Evolutionary conservation across 495 filamentous ascomycete species (phyloP), one percentile per base, ranked within the genome.

Genomic region (Penicillium argentinense): DNA sequence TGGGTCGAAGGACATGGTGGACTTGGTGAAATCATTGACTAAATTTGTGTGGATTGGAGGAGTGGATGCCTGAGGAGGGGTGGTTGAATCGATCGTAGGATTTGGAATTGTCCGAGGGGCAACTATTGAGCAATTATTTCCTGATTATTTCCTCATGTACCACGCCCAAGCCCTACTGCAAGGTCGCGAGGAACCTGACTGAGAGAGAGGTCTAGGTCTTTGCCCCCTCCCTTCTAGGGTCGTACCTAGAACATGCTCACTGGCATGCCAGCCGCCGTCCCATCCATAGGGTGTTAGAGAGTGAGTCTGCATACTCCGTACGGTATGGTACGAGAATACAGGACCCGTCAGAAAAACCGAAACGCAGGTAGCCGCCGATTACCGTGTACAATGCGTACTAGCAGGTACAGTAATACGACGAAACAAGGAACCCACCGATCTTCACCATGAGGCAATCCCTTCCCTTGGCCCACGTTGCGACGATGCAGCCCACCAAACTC

Each of bases 391-490:
- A n/a, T n/a, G n/a, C n/a, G n/a, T n/a, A n/a, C n/a, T n/a, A n/a
- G n/a, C n/a, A n/a, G n/a, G n/a, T n/a, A n/a, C n/a, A 17, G 41
- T 32, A 43, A 32, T 46, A 38, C 30, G 3, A 43, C 42, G 40
- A 54, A 51, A 51, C 49, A 47, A 47, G 43, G 51, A 54, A 54
- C 37, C 51, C 51, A 54, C 57, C 58, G 58, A 61, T 56, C 55
- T 53, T 63, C 54, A 57, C 46, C 46, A 54, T 54, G 50, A 58
- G 55, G 55, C 55, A 54, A 58, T 58, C 54, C 50, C 49, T 60
- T 55, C 59, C 53, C 64, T 64, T 66, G 60, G 65, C 67, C 68
- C 68, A 72, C 68, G 68, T 72, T 72, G 61, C 65, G 60, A 62
- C 59, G 62, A 46, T 71, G 67, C 67, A 68, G 64, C 60, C 62